phyloP scores from a whole-genome alignment of 257 asterid genomes.

The Solanum sitiens region DNA sequence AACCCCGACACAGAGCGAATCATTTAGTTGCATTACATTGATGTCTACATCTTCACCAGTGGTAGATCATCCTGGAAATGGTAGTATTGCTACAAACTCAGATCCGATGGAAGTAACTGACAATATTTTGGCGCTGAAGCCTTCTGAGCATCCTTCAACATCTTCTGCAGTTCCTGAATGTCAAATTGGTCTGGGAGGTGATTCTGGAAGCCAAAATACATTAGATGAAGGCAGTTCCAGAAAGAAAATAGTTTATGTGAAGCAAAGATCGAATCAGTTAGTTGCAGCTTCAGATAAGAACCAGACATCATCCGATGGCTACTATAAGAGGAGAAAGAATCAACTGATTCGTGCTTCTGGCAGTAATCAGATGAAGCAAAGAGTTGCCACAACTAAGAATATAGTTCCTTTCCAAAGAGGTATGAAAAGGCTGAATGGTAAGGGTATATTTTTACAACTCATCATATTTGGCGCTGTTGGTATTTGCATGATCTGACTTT shows the following conservation, averaged over 20 bases:
- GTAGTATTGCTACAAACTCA: conserved; percentile 8
- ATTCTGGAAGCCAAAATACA: conserved; percentile 27
- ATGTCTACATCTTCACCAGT: conserved; percentile 11
- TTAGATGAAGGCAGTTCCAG: conserved; percentile 27
- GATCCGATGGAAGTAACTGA: conserved; percentile 14
- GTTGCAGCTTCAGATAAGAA: conserved; percentile 60
- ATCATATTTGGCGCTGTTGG: not conserved
- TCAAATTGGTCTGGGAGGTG: conserved; percentile 28
- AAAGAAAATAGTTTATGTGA: conserved; percentile 48
- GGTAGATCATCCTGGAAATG: conserved; percentile 18
- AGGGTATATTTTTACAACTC: not conserved
- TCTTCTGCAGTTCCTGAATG: conserved; percentile 24
- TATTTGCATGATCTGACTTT: not conserved
- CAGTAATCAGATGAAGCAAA: conserved; percentile 25
- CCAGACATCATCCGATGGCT: conserved; percentile 47
- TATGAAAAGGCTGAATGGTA: conserved; percentile 36
- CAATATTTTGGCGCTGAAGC: not conserved
- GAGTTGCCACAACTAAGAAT: conserved; percentile 13
- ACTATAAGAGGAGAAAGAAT: conserved; percentile 71
- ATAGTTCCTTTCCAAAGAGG: conserved; percentile 6
- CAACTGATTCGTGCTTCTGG: conserved; percentile 74
- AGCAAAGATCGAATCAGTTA: conserved; percentile 72
- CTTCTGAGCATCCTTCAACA: conserved; percentile 16
- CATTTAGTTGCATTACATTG: conserved; percentile 12
- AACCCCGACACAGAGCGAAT: conserved; percentile 16